These are phyloP conservation scores for Ascobolus immersus DNA, from an alignment of 495 filamentous ascomycete species.

Conservation along the genomic window DNA sequence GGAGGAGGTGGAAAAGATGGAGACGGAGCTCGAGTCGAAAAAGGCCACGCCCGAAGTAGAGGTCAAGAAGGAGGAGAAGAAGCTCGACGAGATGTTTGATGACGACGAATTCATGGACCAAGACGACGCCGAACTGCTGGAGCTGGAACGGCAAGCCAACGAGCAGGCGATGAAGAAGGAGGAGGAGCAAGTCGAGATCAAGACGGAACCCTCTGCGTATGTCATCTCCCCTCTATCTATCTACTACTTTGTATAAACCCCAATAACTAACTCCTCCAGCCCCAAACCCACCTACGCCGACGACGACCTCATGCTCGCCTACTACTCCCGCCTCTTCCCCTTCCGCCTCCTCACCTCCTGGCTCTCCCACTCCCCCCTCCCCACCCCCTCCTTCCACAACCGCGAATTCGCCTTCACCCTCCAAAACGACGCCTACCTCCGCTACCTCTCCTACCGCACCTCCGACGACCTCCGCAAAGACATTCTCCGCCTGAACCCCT, in stretches of 20 bases:
- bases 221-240: too few species aligned
- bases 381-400: slow-evolving; percentile 66
- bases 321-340: slow-evolving; percentile 89
- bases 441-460: slow-evolving; percentile 73
- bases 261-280: slow-evolving; percentile 6
- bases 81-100: background rate
- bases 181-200: too few species aligned
- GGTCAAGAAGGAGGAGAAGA: slow-evolving; percentile 3
- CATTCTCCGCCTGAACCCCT: slow-evolving; percentile 57
- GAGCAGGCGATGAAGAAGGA: background rate
- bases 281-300: slow-evolving; percentile 28
- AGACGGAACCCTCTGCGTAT: too few species aligned
- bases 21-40: slow-evolving; percentile 1
- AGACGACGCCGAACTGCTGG: background rate
- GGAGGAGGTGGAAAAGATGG: background rate
- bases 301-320: slow-evolving; percentile 60
- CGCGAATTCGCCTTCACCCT: slow-evolving; percentile 89
- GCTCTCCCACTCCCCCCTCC: slow-evolving; percentile 78
- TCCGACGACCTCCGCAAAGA: slow-evolving; percentile 83
- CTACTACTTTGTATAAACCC: background rate
- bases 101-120: slow-evolving; percentile 1
- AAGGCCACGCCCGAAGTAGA: background rate
- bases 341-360: slow-evolving; percentile 92
- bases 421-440: slow-evolving; percentile 65
- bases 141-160: background rate